phyloP scores from a whole-genome alignment of 768 basidiomycete species.

The Russula compacta region DNA sequence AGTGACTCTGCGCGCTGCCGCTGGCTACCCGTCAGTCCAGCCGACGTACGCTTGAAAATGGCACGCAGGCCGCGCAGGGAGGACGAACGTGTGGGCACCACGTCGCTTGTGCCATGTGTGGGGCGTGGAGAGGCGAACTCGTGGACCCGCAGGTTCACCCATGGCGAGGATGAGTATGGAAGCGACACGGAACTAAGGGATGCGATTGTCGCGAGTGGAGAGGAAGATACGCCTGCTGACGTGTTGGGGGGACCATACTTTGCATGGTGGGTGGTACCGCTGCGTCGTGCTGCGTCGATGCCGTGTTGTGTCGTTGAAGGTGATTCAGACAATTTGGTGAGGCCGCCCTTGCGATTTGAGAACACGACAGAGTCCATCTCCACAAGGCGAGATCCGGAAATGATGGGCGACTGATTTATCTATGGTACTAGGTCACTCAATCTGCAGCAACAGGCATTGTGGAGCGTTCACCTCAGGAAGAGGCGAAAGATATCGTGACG shows the following conservation, averaged over 20 bases:
- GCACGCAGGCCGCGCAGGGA: constrained; percentile 9
- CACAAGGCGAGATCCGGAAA: neutral
- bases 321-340: neutral
- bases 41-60: constrained; percentile 15
- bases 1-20: constrained; percentile 12
- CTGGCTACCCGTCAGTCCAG: neutral
- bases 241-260: neutral
- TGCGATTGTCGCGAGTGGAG: neutral
- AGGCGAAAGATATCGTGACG: neutral
- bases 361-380: neutral
- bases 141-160: neutral
- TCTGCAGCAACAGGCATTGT: neutral
- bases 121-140: neutral
- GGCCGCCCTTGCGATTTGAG: neutral
- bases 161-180: neutral
- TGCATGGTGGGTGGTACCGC: neutral
- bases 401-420: constrained; percentile 8
- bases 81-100: neutral
- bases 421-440: neutral
- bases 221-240: neutral
- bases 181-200: neutral
- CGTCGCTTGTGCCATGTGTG: neutral
- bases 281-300: neutral
- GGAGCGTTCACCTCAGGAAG: constrained; percentile 1
- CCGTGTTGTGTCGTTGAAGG: neutral